These are phyloP conservation scores for Tothia fuscella DNA, from an alignment of 2,329 filamentous ascomycete genomes.

Conservation along the genomic window DNA sequence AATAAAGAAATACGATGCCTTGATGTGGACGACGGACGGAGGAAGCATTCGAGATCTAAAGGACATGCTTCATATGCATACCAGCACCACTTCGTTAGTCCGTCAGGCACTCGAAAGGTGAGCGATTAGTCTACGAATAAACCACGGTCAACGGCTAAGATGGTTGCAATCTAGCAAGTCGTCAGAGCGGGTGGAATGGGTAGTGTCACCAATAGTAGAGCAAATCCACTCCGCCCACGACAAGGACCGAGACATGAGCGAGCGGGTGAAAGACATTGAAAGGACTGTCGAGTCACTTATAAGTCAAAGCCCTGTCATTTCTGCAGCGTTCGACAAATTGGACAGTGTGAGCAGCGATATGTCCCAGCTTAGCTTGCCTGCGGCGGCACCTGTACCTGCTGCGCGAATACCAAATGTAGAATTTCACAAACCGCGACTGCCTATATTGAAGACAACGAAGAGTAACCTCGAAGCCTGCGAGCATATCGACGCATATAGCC, in stretches of 20 bases:
- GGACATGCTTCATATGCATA: conserved; percentile 31
- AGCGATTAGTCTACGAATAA: conserved; percentile 6
- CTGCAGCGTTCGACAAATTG: conserved; percentile 16
- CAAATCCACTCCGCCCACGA: conserved; percentile 20
- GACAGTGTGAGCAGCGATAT: conserved; percentile 11
- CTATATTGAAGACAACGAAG: too few species aligned
- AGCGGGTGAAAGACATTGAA: conserved; percentile 19
- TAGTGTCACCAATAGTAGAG: conserved; percentile 21
- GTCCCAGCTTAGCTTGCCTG: conserved; percentile 1
- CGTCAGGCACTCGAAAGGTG: conserved; percentile 32
- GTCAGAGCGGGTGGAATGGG: conserved; percentile 19
- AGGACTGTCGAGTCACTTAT: conserved; percentile 15
- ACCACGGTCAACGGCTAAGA: not conserved
- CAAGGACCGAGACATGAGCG: conserved; percentile 15
- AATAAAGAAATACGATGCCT: conserved; percentile 28
- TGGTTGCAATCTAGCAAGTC: too few species aligned
- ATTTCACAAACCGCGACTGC: too few species aligned
- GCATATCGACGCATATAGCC: not conserved
- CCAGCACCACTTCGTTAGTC: conserved; percentile 26
- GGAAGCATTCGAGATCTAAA: conserved; percentile 28
- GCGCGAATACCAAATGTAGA: too few species aligned
- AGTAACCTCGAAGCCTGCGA: not conserved
- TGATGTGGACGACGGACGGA: conserved; percentile 35
- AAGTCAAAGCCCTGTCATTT: conserved; percentile 15
- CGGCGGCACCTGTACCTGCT: too few species aligned